These are phyloP conservation scores for Penicillium coprophilum DNA, from an alignment of 495 filamentous ascomycete species.

Conservation along the genomic window DNA sequence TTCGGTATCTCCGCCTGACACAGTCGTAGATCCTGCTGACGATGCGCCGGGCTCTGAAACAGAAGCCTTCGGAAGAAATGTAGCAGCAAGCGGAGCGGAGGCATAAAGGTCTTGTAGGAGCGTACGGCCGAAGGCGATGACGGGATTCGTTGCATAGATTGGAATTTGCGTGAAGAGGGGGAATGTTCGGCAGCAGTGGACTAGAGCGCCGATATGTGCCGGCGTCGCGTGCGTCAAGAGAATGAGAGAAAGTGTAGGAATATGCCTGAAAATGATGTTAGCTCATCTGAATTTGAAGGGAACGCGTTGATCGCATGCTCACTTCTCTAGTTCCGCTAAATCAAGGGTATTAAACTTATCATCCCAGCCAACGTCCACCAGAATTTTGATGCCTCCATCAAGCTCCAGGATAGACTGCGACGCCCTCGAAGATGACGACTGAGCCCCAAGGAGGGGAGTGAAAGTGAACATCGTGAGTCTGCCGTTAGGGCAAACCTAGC, in stretches of 20 bases:
- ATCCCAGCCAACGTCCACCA: conserved; percentile 96
- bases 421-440: conserved; percentile 73
- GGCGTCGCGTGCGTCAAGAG: conserved; percentile 93
- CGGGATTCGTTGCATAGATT: conserved; percentile 92
- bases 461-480: conserved; percentile 81
- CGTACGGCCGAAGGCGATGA: conserved; percentile 89
- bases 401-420: conserved; percentile 95
- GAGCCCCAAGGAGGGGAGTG: conserved; percentile 86
- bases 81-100: conserved; percentile 82
- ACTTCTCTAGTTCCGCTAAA: conserved; percentile 88
- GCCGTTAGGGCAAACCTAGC: conserved; percentile 11
- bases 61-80: conserved; percentile 67
- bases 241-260: conserved; percentile 87
- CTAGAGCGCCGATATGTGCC: conserved; percentile 87
- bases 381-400: conserved; percentile 92
- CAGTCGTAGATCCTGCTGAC: conserved; percentile 37
- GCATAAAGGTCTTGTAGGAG: conserved; percentile 90
- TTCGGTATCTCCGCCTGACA: conserved; percentile 25
- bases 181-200: conserved; percentile 95
- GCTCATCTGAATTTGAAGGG: conserved; percentile 13
- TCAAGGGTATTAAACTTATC: conserved; percentile 78
- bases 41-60: conserved; percentile 64
- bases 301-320: conserved; percentile 29
- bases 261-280: conserved; percentile 58
- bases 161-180: conserved; percentile 89